phyloP scores from a whole-genome alignment of 768 basidiomycete species.

The Psilocybe subaeruginosa region DNA sequence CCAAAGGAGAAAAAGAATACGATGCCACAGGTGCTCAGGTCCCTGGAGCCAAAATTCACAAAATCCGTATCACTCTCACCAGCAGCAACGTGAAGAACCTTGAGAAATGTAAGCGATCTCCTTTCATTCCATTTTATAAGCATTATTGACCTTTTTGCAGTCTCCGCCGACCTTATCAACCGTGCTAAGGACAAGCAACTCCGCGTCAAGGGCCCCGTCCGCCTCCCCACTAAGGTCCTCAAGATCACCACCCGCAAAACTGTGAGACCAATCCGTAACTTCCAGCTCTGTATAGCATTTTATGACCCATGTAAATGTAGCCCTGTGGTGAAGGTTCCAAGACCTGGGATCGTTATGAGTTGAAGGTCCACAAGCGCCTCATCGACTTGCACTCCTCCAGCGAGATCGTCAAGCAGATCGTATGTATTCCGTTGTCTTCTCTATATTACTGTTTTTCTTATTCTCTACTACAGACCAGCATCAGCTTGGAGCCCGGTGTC shows the following conservation, averaged over 20 bases:
- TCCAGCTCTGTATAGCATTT: constrained; percentile 1
- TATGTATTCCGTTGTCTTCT: constrained; percentile 43
- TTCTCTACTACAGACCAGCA: constrained; percentile 73
- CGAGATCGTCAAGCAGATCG: constrained; percentile 99
- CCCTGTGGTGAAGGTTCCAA: constrained; percentile 99
- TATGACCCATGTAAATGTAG: constrained; percentile 38
- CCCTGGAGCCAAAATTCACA: constrained; percentile 92
- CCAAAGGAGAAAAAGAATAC: constrained; percentile 98
- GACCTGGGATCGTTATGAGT: constrained; percentile 99
- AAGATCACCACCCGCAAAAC: constrained; percentile 99
- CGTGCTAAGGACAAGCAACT: constrained; percentile 99
- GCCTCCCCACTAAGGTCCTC: constrained; percentile 98
- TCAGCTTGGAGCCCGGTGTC: constrained; percentile 98
- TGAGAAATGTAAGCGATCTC: constrained; percentile 80
- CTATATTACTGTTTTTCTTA: neutral
- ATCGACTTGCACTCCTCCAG: constrained; percentile 99
- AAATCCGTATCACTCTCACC: constrained; percentile 98
- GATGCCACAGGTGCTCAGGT: constrained; percentile 89
- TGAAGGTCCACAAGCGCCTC: constrained; percentile 99
- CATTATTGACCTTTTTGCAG: constrained; percentile 39
- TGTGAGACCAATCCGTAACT: constrained; percentile 44
- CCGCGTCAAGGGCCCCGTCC: constrained; percentile 97
- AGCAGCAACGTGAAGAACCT: constrained; percentile 97
- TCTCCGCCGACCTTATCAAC: constrained; percentile 96
- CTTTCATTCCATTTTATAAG: constrained; percentile 20